Evolutionary conservation across 129 eudicot species (phyloP).

Genomic region (Saussurea involucrata): DNA sequence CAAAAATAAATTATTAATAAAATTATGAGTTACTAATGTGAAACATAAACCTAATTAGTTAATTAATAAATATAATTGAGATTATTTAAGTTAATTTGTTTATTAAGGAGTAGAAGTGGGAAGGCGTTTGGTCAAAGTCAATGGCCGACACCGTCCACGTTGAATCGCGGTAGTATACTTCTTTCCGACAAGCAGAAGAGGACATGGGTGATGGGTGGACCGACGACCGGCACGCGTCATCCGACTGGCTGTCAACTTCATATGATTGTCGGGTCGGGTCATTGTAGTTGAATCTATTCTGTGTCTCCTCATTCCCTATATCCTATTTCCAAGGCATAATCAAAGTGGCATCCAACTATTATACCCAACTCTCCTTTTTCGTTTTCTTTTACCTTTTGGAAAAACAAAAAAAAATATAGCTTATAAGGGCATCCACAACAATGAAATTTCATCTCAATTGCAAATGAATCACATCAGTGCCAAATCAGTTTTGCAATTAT

Average conservation of each 20-base stretch:
- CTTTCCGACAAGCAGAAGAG: background rate
- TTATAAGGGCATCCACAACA: too few species aligned
- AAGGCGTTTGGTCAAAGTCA: background rate
- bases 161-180: background rate
- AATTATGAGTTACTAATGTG: too few species aligned
- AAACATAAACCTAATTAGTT: too few species aligned
- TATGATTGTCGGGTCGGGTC: conserved; percentile 9
- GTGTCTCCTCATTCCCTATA: background rate
- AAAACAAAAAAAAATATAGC: too few species aligned
- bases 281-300: background rate
- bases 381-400: too few species aligned
- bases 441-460: too few species aligned
- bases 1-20: too few species aligned
- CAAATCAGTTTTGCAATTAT: too few species aligned
- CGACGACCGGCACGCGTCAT: background rate
- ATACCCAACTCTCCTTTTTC: too few species aligned
- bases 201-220: conserved; percentile 1
- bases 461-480: too few species aligned
- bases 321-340: background rate
- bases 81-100: too few species aligned
- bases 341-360: background rate
- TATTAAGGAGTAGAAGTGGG: background rate
- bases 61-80: too few species aligned
- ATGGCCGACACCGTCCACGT: background rate
- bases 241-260: background rate